Base-by-base conservation (phyloP, 2,329 filamentous ascomycete genomes). In the Leptographium galeiforme region DNA sequence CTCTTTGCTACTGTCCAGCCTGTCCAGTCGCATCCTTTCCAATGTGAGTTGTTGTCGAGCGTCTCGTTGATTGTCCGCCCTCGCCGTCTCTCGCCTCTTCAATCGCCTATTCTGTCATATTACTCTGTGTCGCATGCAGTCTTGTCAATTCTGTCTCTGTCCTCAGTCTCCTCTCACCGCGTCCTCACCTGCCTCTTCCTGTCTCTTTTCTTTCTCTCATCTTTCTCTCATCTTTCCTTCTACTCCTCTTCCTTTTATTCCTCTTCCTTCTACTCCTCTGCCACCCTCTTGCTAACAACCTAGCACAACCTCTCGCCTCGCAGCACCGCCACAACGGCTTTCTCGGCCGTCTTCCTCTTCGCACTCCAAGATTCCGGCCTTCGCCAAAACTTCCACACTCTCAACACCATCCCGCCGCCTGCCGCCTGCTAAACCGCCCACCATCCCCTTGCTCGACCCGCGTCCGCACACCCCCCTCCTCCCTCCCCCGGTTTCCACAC, bases 291-390 rank as follows among this genome's bases (percentile, higher is more conserved):
- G n/a, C 25, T 25, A 25, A 25, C 25, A 2, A 2, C 8, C 18
- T 10, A 30, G 6, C 48, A 30, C 18, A 16, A n/a, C n/a, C n/a
- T n/a, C n/a, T 33, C 34, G 30, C 33, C 48, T 40, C 4, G 7
- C 33, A 30, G 14, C 32, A n/a, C 10, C 7, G 5, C 33, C 33
- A 33, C 43, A 67, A 84, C 81, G 81, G 81, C 80, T 82, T 71
- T 70, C 65, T 67, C 65, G 72, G 79, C 80, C 80, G 78, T 77
- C 59, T 72, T 66, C 64, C 72, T 80, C 67, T 73, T 81, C 67
- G 78, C 76, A 74, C 77, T 82, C 70, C 78, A 83, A 81, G 76
- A 84, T 83, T 84, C 81, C 77, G 77, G 78, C 71, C 71, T 79
- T 68, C 74, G 76, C 68, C 76, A 80, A 69, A 75, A 76, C 63